Percentiles rank a stretch among this genome's conserved stretches.
These are phyloP conservation scores for Eimeria brunetti DNA, from an alignment of 169 alveolate species.

Conservation along the genomic window DNA sequence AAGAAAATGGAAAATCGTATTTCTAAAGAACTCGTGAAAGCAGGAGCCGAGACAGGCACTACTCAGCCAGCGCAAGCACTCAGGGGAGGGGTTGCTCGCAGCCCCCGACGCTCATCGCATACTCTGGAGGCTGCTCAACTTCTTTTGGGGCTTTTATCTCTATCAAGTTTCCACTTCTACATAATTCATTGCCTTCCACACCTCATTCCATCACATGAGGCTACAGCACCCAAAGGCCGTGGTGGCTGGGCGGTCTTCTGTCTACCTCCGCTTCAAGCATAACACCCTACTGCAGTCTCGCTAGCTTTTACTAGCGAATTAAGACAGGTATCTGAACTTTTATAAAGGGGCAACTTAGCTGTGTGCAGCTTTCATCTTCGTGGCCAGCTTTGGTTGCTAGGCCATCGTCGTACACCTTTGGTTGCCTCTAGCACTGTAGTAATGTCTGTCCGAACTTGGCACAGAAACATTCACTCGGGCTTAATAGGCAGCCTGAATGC, in stretches of 20 bases:
- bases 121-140: slow-evolving; percentile 25
- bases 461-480: neutral
- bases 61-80: slow-evolving; percentile 14
- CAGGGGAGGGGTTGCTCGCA: slow-evolving; percentile 78
- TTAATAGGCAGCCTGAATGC: neutral
- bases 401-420: neutral
- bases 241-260: slow-evolving; percentile 2
- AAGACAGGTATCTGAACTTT: neutral
- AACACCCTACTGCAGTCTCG: neutral
- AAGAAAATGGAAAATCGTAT: neutral
- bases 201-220: neutral
- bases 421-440: neutral
- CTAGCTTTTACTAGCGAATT: neutral
- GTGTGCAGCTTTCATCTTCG: neutral
- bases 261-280: neutral
- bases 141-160: neutral
- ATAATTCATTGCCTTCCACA: neutral
- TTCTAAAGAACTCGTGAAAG: neutral
- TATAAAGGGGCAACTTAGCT: neutral
- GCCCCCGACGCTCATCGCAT: slow-evolving; percentile 71
- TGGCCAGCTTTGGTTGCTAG: neutral
- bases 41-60: slow-evolving; percentile 55
- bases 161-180: neutral
- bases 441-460: neutral
- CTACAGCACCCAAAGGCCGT: slow-evolving; percentile 1